phyloP scores from a whole-genome alignment of 2,329 filamentous ascomycete genomes.

The Ramichloridium luteum region DNA sequence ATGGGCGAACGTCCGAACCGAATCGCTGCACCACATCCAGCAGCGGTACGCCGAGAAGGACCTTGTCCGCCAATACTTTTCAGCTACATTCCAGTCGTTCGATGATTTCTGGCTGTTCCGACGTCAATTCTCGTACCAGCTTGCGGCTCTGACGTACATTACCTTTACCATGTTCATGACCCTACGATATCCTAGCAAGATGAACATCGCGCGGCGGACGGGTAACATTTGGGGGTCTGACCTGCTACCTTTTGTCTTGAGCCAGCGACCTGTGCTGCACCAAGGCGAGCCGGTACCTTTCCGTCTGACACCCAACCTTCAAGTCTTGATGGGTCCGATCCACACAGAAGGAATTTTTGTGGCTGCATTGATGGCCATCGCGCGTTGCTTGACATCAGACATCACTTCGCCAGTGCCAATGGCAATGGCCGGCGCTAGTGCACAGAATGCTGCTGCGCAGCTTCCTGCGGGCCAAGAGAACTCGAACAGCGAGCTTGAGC shows the following conservation, averaged over 20 bases:
- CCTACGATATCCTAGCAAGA: constrained; percentile 88
- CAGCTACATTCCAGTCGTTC: constrained; percentile 73
- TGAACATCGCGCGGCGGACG: constrained; percentile 73
- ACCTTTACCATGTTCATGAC: constrained; percentile 98
- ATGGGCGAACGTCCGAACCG: constrained; percentile 42
- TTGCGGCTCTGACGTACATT: constrained; percentile 92
- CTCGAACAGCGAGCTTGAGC: constrained; percentile 60
- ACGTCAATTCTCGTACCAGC: constrained; percentile 89
- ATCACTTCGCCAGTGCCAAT: constrained; percentile 12
- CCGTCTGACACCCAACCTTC: constrained; percentile 90
- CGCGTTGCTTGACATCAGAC: constrained; percentile 81
- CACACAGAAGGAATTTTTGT: constrained; percentile 93
- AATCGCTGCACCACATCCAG: constrained; percentile 91
- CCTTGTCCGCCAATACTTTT: constrained; percentile 79
- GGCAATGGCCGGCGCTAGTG: constrained; percentile 29
- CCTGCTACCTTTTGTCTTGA: constrained; percentile 78
- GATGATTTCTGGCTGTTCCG: constrained; percentile 98
- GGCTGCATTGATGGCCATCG: constrained; percentile 92
- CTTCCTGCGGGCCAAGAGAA: constrained; percentile 9
- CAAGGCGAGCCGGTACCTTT: constrained; percentile 95
- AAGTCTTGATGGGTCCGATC: constrained; percentile 89
- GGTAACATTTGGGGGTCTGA: constrained; percentile 97
- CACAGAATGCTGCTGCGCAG: constrained; percentile 6
- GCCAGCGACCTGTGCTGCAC: constrained; percentile 75
- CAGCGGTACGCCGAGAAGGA: constrained; percentile 81